Conservation (phyloP, 225 moss, liverwort and hornwort genomes). For the Thuidium tamariscinum region DNA sequence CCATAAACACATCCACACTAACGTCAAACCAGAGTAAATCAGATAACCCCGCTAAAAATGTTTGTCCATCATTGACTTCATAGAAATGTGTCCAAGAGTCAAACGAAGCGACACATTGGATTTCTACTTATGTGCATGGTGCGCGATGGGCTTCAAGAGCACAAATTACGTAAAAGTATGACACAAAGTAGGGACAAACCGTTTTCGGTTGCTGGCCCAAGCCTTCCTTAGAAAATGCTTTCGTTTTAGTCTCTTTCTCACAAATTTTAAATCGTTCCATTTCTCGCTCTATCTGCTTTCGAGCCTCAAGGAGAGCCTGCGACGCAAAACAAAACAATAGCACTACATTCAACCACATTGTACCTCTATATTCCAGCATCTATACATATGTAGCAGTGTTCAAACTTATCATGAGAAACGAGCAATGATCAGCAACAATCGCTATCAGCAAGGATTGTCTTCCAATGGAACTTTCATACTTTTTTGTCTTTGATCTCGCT, state of each 20-base stretch:
- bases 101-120: not conserved
- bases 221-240: conserved; percentile 98
- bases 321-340: not conserved
- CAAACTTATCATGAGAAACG: not conserved
- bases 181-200: conserved; percentile 44
- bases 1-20: not conserved
- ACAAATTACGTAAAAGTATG: not conserved
- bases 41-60: not conserved
- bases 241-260: conserved; percentile 99
- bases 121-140: not conserved
- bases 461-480: conserved; percentile 23
- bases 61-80: not conserved
- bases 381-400: not conserved
- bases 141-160: not conserved
- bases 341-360: not conserved
- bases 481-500: conserved; percentile 99
- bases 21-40: not conserved
- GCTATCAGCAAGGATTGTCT: not conserved
- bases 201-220: conserved; percentile 97
- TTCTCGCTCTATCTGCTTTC: conserved; percentile 98
- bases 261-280: conserved; percentile 99
- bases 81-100: not conserved
- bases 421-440: not conserved
- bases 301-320: conserved; percentile 93
- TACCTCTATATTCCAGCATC: not conserved